phyloP scores from a whole-genome alignment of 2,329 filamentous ascomycete genomes.

The Fusarium nelsonii region DNA sequence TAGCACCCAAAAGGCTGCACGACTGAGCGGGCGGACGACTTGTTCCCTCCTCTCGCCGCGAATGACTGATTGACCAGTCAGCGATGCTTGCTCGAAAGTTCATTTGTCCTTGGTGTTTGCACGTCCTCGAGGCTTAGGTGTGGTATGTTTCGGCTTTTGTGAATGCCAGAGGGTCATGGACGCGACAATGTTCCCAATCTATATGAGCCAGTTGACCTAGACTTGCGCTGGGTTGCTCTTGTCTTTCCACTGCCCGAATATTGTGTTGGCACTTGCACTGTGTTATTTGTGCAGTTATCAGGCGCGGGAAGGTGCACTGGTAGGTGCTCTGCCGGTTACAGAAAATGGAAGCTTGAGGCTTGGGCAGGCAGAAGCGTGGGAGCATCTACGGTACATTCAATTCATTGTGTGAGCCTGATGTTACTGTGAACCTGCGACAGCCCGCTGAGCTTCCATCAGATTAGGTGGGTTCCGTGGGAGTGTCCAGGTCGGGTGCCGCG shows the following conservation, averaged over 20 bases:
- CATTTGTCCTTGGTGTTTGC: conserved; percentile 20
- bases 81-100: conserved; percentile 19
- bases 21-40: conserved; percentile 28
- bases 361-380: background rate
- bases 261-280: conserved; percentile 3
- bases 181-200: conserved; percentile 8
- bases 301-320: conserved; percentile 5
- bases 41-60: conserved; percentile 30
- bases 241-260: background rate
- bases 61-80: conserved; percentile 40
- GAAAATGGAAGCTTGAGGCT: conserved; percentile 1
- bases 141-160: conserved; percentile 26
- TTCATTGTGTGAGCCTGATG: background rate
- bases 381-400: conserved; percentile 3
- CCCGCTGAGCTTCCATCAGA: background rate
- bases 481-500: conserved; percentile 18
- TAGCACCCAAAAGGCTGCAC: conserved; percentile 41
- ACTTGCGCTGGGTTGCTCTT: conserved; percentile 17
- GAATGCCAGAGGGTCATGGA: conserved; percentile 19
- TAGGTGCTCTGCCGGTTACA: conserved; percentile 6
- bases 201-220: background rate
- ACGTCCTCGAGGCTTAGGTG: conserved; percentile 3
- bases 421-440: conserved; percentile 10
- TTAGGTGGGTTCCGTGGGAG: background rate
- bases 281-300: background rate